Percentiles rank a stretch among this genome's conserved stretches.
These are phyloP conservation scores for Dictyostelium firmibasis DNA, from an alignment of 78 protist species.

Conservation along the genomic window DNA sequence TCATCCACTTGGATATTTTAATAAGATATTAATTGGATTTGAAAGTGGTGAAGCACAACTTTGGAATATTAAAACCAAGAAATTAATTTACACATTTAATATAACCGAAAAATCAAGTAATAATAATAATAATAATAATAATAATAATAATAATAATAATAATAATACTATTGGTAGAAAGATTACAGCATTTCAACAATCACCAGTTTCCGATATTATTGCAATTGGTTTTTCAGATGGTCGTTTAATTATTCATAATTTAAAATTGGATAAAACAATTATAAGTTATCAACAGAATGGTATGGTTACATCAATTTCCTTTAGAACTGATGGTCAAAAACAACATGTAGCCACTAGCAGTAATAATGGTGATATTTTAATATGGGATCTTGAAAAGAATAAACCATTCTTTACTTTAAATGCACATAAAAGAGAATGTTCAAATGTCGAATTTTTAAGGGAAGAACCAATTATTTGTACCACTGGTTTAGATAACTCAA, in stretches of 20 bases:
- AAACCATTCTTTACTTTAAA: neutral
- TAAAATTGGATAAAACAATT: conserved; percentile 62
- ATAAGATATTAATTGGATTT: conserved; percentile 85
- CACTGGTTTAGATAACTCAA: conserved; percentile 54
- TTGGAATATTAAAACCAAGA: conserved; percentile 75
- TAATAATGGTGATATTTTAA: conserved; percentile 21
- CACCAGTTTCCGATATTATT: conserved; percentile 87
- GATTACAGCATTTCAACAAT: conserved; percentile 65
- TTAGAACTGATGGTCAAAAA: conserved; percentile 79
- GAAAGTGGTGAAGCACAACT: conserved; percentile 57
- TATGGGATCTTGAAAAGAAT: conserved; percentile 82
- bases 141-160: neutral
- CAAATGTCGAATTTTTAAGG: conserved; percentile 19
- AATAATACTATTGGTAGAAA: neutral
- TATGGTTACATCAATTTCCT: conserved; percentile 67
- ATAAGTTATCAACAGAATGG: conserved; percentile 57
- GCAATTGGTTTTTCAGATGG: conserved; percentile 88
- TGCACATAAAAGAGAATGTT: conserved; percentile 26
- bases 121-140: too few relatives aligned
- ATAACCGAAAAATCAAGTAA: too few relatives aligned
- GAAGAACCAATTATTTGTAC: conserved; percentile 72
- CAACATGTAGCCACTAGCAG: conserved; percentile 59
- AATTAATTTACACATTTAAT: conserved; percentile 48
- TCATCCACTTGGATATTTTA: conserved; percentile 87
- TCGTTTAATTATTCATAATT: conserved; percentile 49